These are phyloP conservation scores for Pestalotiopsis sp. DNA, from an alignment of 2,329 filamentous ascomycete genomes.

Conservation along the genomic window DNA sequence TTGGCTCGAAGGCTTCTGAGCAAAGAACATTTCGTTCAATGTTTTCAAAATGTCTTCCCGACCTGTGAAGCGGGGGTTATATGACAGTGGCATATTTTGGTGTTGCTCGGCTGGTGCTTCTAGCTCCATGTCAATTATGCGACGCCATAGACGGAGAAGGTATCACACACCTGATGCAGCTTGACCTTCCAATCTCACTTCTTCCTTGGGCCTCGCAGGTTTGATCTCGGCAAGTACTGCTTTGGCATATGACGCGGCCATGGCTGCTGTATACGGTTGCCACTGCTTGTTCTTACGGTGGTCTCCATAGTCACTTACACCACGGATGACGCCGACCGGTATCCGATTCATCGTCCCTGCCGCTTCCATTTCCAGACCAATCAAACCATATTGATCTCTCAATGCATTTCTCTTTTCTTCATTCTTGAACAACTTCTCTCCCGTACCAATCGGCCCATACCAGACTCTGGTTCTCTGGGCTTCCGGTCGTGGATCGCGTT, in stretches of 20 bases:
- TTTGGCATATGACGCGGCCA: conserved; percentile 30
- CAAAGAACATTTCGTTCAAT: conserved; percentile 30
- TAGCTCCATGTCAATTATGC: background rate
- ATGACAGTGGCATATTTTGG: background rate
- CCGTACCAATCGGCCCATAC: conserved; percentile 37
- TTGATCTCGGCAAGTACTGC: background rate
- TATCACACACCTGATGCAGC: background rate
- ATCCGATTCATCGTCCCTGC: conserved; percentile 34
- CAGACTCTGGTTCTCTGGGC: conserved; percentile 31
- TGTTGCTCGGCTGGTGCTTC: background rate
- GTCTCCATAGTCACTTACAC: conserved; percentile 38
- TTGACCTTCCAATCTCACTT: background rate
- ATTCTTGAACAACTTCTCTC: conserved; percentile 34
- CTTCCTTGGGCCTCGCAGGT: background rate
- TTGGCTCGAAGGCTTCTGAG: conserved; percentile 13
- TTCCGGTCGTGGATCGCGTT: conserved; percentile 20
- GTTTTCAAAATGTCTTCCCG: conserved; percentile 23
- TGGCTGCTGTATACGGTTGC: conserved; percentile 38
- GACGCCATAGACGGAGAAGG: too few species aligned
- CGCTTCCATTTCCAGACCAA: conserved; percentile 34
- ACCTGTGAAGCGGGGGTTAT: conserved; percentile 25
- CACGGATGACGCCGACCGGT: conserved; percentile 34
- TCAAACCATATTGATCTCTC: conserved; percentile 29
- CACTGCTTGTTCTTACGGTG: conserved; percentile 35
- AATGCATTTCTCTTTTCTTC: conserved; percentile 9